These are phyloP conservation scores for Aquilaria yunnanensis DNA, from an alignment of 345 rosid species.

Conservation along the genomic window DNA sequence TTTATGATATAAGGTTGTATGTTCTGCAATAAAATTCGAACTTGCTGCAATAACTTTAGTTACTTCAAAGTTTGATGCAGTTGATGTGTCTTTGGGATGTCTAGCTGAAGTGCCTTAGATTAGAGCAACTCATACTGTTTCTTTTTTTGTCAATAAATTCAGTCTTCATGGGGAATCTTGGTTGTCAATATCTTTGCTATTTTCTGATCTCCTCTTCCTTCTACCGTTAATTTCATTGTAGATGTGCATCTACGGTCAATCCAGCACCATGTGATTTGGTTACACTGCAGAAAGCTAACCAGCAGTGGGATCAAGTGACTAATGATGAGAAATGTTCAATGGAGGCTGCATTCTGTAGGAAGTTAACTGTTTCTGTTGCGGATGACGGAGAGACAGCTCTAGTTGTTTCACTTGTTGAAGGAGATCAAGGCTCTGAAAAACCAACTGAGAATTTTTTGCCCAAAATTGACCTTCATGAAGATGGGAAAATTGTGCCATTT, in stretches of 20 bases:
- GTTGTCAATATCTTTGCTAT: neutral
- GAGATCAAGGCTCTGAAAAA: slow-evolving; percentile 35
- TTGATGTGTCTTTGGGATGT: neutral
- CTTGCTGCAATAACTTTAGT: too few species aligned
- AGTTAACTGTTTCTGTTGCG: slow-evolving; percentile 73
- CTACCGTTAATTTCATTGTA: slow-evolving; percentile 25
- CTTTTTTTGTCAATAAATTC: neutral
- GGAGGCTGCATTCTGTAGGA: slow-evolving; percentile 52
- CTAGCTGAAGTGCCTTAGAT: neutral
- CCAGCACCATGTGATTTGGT: slow-evolving; percentile 35
- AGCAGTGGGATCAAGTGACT: slow-evolving; percentile 31
- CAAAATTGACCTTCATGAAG: slow-evolving; percentile 26
- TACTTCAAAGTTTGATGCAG: slow-evolving; percentile 3
- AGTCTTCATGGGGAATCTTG: neutral
- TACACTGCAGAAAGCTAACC: slow-evolving; percentile 32
- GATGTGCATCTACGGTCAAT: slow-evolving; percentile 55
- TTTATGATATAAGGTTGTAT: neutral
- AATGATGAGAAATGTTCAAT: slow-evolving; percentile 33
- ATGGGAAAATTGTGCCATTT: slow-evolving; percentile 18
- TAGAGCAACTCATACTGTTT: neutral
- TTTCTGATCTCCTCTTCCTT: slow-evolving; percentile 3
- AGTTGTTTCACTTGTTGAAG: slow-evolving; percentile 75
- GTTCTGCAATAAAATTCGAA: neutral
- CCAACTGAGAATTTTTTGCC: slow-evolving; percentile 31
- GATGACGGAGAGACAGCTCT: slow-evolving; percentile 95